Evolutionary conservation across 192 early-diverging fungal species (phyloP), one percentile per base, ranked within the genome.

Genomic region (Allomyces javanicus): DNA sequence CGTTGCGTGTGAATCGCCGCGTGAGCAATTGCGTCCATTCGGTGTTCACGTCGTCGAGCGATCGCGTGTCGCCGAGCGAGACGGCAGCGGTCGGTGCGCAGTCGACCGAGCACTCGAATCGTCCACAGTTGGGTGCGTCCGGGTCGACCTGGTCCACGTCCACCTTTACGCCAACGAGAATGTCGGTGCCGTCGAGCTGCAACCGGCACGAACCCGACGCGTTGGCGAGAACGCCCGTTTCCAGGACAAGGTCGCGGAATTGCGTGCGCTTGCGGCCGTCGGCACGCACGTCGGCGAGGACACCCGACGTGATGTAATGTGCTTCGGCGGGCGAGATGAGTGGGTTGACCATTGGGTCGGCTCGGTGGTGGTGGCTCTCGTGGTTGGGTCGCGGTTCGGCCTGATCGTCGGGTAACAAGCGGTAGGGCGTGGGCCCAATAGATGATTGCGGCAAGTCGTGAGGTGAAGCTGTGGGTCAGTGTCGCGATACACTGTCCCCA

Each of bases 151-250:
- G 75, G 66, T 80, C 82, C 55, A 97, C 86, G 68, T 94, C 91
- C 12, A 90, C 90, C 72, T 96, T 99, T 68, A 99, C 83, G 21
- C 96, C 94, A 24, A 96, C 93, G 11, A 99, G 78, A 1, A 97
- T 85, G 65, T 94, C 90, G 0, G 93, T 92, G 12, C 89, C 92
- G 40, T 84, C 83, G 68, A 67, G 67, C 73, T 64, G 65, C 74
- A 83, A 72, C 24, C 87, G 83, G 55, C 87, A 83, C 22, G 92
- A 89, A 9, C 96, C 96, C 70, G 82, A 88, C 19, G 93, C 88
- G 71, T 99, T 94, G 22, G 89, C 82, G 25, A 97, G 85, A 64
- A 93, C 75, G 25, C 90, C 91, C 1, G 86, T 89, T 72, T 91
- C 90, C n/a, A 99, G 73, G 0, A 80, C 73, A 26, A 92, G 72